Conservation (phyloP, 495 filamentous ascomycete species). For the Xylaria telfairii region DNA sequence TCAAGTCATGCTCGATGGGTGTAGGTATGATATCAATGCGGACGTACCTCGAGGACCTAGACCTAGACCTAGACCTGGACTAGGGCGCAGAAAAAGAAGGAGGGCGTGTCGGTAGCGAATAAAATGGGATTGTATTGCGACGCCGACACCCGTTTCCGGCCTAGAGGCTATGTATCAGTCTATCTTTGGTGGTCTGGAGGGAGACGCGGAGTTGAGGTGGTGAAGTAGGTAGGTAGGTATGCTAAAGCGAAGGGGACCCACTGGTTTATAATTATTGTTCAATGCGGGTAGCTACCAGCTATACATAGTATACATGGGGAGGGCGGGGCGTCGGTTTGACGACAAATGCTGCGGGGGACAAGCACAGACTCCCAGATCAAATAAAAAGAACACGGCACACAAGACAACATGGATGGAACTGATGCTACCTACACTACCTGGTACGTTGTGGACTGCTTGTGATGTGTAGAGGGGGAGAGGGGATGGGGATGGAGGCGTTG, state of each 20-base stretch:
- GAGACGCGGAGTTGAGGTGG: background rate
- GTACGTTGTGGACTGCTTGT: background rate
- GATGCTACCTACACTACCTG: background rate
- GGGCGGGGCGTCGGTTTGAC: background rate
- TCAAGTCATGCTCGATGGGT: background rate
- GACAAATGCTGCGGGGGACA: constrained; percentile 6
- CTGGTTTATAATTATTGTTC: constrained; percentile 12
- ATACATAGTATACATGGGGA: no score
- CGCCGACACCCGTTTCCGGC: constrained; percentile 9
- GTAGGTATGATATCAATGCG: background rate
- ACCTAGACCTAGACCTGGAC: no score
- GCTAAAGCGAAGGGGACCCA: constrained; percentile 8
- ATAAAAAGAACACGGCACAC: background rate
- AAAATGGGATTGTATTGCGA: constrained; percentile 22
- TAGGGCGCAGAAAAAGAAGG: constrained; percentile 6
- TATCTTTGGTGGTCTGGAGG: background rate
- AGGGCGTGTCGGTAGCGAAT: constrained; percentile 24
- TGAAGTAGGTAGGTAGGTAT: background rate
- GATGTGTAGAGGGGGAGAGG: no score
- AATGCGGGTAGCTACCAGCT: background rate
- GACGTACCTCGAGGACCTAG: constrained; percentile 8
- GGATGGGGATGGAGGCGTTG: no score
- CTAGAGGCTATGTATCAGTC: constrained; percentile 5
- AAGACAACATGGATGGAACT: background rate
- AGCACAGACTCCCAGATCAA: background rate